Conservation (phyloP, 495 filamentous ascomycete species). For the Podospora conica region DNA sequence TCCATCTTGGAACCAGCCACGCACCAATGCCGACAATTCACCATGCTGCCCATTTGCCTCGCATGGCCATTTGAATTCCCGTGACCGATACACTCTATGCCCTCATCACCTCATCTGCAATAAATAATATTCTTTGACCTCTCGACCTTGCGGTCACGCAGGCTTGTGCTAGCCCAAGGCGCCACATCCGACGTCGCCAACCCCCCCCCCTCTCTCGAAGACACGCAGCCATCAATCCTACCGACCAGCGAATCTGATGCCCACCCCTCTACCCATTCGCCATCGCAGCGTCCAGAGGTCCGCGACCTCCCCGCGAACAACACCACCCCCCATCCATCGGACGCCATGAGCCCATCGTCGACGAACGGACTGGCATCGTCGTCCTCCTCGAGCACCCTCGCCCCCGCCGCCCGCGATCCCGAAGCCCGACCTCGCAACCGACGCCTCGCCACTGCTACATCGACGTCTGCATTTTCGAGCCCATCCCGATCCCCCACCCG, state of each 20-base stretch:
- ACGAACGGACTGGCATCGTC: conserved; percentile 8
- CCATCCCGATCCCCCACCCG: conserved; percentile 25
- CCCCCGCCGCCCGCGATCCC: conserved; percentile 17
- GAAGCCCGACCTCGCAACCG: conserved; percentile 31
- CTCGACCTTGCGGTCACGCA: background rate
- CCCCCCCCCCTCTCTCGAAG: background rate
- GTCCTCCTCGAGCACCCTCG: conserved; percentile 24
- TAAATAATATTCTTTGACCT: background rate
- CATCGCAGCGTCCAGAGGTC: conserved; percentile 24
- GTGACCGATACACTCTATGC: background rate
- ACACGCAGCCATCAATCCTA: conserved; percentile 7
- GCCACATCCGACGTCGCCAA: background rate
- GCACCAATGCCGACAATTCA: background rate
- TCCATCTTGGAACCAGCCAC: conserved; percentile 6
- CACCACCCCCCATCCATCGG: conserved; percentile 7
- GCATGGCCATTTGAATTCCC: background rate
- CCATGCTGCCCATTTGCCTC: background rate
- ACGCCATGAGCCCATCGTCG: conserved; percentile 27
- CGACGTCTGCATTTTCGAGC: conserved; percentile 22
- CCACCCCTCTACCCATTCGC: conserved; percentile 10
- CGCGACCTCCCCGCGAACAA: conserved; percentile 23
- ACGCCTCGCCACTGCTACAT: conserved; percentile 14
- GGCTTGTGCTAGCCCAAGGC: background rate
- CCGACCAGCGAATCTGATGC: conserved; percentile 26
- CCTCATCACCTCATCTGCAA: background rate